phyloP scores from a whole-genome alignment of 192 early-diverging fungal species.

The Gryganskiella cystojenkinii region DNA sequence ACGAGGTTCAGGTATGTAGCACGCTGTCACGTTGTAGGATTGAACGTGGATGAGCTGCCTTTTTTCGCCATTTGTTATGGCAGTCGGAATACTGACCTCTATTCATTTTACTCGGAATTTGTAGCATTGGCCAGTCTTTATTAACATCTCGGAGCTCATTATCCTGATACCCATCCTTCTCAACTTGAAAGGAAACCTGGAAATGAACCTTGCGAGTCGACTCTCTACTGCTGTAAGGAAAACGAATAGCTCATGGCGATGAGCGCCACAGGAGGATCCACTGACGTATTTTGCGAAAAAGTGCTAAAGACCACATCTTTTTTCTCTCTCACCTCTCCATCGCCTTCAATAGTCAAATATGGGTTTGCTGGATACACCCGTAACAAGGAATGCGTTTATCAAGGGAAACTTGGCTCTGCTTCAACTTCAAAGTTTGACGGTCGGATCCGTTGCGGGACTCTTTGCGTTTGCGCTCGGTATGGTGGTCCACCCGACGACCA shows the following conservation, averaged over 20 bases:
- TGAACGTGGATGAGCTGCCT: not conserved
- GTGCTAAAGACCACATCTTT: not conserved
- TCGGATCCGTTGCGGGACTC: constrained; percentile 78
- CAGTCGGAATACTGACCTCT: not conserved
- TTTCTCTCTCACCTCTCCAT: not conserved
- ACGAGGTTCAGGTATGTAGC: constrained; percentile 65
- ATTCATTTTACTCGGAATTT: not conserved
- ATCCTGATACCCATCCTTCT: constrained; percentile 89
- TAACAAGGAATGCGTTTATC: constrained; percentile 65
- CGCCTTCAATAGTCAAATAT: constrained; percentile 62
- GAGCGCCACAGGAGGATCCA: no score
- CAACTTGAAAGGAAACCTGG: constrained; percentile 93
- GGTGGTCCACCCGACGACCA: constrained; percentile 58
- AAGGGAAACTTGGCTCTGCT: constrained; percentile 81
- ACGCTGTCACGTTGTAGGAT: not conserved
- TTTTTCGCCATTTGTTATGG: not conserved
- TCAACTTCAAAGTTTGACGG: constrained; percentile 79
- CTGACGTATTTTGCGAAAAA: not conserved
- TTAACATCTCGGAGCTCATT: constrained; percentile 76
- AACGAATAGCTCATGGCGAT: not conserved
- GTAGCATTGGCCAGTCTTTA: constrained; percentile 78
- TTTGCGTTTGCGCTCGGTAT: constrained; percentile 72
- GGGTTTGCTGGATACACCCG: constrained; percentile 68
- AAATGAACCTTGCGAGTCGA: constrained; percentile 91
- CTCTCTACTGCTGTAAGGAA: constrained; percentile 75